These are phyloP conservation scores for Silene conica DNA, from an alignment of 148 eudicot species.

Conservation along the genomic window DNA sequence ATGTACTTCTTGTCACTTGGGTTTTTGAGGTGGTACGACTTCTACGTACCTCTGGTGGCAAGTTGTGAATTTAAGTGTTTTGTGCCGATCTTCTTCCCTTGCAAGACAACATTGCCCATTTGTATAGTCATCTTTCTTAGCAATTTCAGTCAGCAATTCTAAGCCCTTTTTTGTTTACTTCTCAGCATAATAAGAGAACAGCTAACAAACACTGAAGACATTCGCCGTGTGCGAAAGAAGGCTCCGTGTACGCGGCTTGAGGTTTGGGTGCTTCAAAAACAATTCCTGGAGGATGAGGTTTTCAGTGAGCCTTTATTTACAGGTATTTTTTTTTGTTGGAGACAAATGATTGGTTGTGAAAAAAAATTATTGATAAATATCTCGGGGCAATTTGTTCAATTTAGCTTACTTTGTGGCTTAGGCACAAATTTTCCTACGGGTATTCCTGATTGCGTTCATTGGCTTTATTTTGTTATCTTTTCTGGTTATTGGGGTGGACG, in stretches of 20 bases:
- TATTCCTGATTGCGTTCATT: not conserved
- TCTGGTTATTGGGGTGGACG: not conserved
- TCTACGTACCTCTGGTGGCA: not conserved
- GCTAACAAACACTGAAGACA: conserved; percentile 68
- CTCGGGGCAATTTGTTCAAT: not conserved
- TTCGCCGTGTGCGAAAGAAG: conserved; percentile 87
- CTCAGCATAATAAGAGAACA: conserved; percentile 82
- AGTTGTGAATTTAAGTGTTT: not conserved
- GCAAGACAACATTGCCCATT: not conserved
- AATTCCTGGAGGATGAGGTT: conserved; percentile 63
- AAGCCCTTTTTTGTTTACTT: conserved; percentile 3
- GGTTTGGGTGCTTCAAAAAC: conserved; percentile 74
- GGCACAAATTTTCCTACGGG: not conserved
- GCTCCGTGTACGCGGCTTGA: conserved; percentile 92
- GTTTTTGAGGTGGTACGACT: not conserved
- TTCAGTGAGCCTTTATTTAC: conserved; percentile 64
- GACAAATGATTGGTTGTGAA: not conserved
- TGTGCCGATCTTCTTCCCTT: not conserved
- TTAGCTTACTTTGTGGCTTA: not conserved
- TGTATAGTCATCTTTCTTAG: not conserved
- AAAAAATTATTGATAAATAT: not conserved
- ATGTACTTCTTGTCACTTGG: not conserved
- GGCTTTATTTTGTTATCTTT: not conserved
- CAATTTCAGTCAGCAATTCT: conserved; percentile 5
- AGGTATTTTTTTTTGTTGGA: conserved; percentile 34